phyloP scores from a whole-genome alignment of 169 alveolate species.

The Plasmodium knowlesi region DNA sequence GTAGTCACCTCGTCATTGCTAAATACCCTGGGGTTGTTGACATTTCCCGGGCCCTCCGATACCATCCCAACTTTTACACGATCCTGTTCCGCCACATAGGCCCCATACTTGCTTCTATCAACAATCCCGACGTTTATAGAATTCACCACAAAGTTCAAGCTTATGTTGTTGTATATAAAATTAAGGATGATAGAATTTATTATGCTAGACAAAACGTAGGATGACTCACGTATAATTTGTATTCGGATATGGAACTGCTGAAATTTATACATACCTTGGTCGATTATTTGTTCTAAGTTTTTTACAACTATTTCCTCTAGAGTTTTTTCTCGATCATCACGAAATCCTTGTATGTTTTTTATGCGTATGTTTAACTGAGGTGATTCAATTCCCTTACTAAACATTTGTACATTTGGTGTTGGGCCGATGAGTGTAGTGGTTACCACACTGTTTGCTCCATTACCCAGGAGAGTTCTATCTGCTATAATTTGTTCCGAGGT shows the following conservation, averaged over 20 bases:
- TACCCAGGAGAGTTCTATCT: conserved; percentile 21
- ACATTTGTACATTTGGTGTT: conserved; percentile 1
- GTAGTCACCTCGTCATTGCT: no score
- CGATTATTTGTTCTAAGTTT: conserved; percentile 36
- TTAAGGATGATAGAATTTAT: conserved; percentile 22
- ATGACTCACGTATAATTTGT: conserved; percentile 26
- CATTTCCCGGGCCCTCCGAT: no score
- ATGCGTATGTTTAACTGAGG: conserved; percentile 17
- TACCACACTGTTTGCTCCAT: conserved; percentile 48
- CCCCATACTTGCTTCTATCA: background rate
- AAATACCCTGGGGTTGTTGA: no score
- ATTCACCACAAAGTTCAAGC: conserved; percentile 36
- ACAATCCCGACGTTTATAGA: conserved; percentile 37
- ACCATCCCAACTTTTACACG: background rate
- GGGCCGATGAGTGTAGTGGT: conserved; percentile 43
- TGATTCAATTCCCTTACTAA: conserved; percentile 19
- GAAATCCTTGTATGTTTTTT: conserved; percentile 53
- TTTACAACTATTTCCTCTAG: conserved; percentile 29
- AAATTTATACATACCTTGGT: conserved; percentile 22
- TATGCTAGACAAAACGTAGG: conserved; percentile 45
- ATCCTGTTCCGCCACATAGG: background rate
- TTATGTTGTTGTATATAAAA: conserved; percentile 37
- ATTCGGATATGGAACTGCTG: conserved; percentile 25
- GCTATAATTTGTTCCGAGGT: background rate
- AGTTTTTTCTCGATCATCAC: conserved; percentile 35